A percentile compares a stretch with the other conserved stretches of the same genome.
Evolutionary conservation across 2,329 filamentous ascomycete genomes (phyloP).

Genomic region (Ustilaginoidea virens): DNA sequence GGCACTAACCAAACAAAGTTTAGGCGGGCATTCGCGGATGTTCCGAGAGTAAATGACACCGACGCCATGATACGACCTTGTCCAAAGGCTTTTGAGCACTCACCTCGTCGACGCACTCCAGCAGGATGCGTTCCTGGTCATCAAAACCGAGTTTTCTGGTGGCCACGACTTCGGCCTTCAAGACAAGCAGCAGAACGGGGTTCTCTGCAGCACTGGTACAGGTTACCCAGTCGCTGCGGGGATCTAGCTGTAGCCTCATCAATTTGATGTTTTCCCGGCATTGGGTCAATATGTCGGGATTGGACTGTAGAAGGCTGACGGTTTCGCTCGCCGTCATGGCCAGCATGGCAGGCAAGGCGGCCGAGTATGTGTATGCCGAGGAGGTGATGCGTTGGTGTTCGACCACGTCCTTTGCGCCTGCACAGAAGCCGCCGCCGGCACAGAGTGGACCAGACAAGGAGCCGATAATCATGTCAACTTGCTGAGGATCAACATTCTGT

Average conservation of each 20-base stretch:
- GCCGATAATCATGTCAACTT: constrained; percentile 95
- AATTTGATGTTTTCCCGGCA: constrained; percentile 75
- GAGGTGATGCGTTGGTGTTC: constrained; percentile 93
- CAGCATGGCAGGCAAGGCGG: constrained; percentile 81
- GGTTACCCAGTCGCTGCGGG: constrained; percentile 80
- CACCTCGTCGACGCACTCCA: constrained; percentile 96
- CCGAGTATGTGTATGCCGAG: constrained; percentile 87
- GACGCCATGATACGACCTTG: not conserved
- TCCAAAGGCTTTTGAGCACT: constrained; percentile 14
- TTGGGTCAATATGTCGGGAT: constrained; percentile 63
- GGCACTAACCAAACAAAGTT: constrained; percentile 34
- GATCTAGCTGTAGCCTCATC: constrained; percentile 78
- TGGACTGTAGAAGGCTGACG: constrained; percentile 69
- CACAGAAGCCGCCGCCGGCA: constrained; percentile 90
- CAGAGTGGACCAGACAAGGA: constrained; percentile 82
- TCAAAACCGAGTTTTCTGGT: constrained; percentile 50
- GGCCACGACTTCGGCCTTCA: constrained; percentile 71
- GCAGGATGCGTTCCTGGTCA: constrained; percentile 72
- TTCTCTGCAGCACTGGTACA: constrained; percentile 75
- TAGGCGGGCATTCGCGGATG: no score
- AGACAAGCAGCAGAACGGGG: constrained; percentile 65
- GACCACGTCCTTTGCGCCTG: constrained; percentile 78
- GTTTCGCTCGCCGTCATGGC: constrained; percentile 94
- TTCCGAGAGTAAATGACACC: not conserved
- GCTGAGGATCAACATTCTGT: constrained; percentile 84